A percentile compares a stretch with the other conserved stretches of the same genome.
These are phyloP conservation scores for Oryza glumipatula DNA, from an alignment of 176 grass and related monocot genomes.

Conservation along the genomic window DNA sequence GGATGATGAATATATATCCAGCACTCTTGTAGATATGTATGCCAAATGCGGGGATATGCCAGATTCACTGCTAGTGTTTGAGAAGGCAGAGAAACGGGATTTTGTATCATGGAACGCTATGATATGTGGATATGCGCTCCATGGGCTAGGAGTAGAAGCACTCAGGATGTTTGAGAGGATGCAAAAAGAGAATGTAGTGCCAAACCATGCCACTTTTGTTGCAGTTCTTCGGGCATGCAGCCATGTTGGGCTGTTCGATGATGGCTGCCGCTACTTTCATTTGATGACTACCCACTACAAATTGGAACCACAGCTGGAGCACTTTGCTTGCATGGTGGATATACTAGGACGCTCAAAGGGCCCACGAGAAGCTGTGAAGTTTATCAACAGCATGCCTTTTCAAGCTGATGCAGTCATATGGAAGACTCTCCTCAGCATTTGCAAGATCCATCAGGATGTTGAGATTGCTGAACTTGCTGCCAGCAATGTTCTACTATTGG, in stretches of 20 bases:
- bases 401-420: conserved; percentile 81
- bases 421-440: conserved; percentile 73
- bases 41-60: conserved; percentile 77
- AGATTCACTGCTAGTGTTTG: conserved; percentile 61
- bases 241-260: conserved; percentile 75
- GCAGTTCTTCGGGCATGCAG: conserved; percentile 83
- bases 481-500: conserved; percentile 55
- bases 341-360: conserved; percentile 78
- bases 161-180: conserved; percentile 84
- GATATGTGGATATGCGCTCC: conserved; percentile 80
- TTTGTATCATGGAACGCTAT: conserved; percentile 90
- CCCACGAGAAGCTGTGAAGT: conserved; percentile 59
- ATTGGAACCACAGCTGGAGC: conserved; percentile 80
- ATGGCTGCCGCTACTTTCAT: conserved; percentile 69
- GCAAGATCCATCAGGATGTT: conserved; percentile 67
- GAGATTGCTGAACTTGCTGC: conserved; percentile 77
- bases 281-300: conserved; percentile 64
- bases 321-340: conserved; percentile 92
- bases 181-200: conserved; percentile 71
- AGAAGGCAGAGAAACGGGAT: conserved; percentile 66
- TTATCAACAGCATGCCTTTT: conserved; percentile 73
- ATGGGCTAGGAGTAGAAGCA: conserved; percentile 78
- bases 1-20: conserved; percentile 78
- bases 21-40: conserved; percentile 88
- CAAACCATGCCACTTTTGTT: conserved; percentile 83